Evolutionary conservation across 1,284 basidiomycete genomes (phyloP), one percentile per base, ranked within the genome.

Genomic region (Pisolithus thermaeus): DNA sequence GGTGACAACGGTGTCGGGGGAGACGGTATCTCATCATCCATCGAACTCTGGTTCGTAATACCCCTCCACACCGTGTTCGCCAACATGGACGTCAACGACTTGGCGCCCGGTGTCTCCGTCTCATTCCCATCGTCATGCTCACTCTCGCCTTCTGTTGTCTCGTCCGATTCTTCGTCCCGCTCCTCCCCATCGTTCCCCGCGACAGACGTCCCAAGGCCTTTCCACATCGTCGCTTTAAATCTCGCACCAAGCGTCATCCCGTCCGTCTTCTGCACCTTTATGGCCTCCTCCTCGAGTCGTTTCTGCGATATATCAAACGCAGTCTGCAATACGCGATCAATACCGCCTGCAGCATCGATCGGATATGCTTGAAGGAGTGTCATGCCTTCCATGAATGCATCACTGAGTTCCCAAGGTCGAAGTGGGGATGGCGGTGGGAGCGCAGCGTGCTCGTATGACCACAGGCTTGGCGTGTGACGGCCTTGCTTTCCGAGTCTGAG

Each of bases 11-110:
- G 76, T 5, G 79, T 75, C 2, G 78, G 73, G 12, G 81, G 78
- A 2, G 73, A 71, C 1, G 60, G 65, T 2, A 57, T 20, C 16
- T 69, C 59, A 11, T 65, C 65, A 18, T 85, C 84, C 83, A 85
- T 84, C 1, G 83, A 79, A 50, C 76, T 79, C 63, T 84, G 81
- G 59, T 87, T 89, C 2, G 83, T 87, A 55, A 89, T 82, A 7
- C 86, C 85, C 59, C 77, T 76, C 83, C 84, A 87, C 16, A 88
- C 76, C 12, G 77, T 79, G 49, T 69, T 78, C 8, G 82, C 79
- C 9, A 87, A 62, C 40, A 79, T 74, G 36, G 79, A 77, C 11
- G 78, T 76, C 45, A 86, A 57, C 8, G 73, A 73, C 12, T 74
- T 58, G 1, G 64, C 62, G 49, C 54, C 49, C 35, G 70, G 67